These are phyloP conservation scores for Apiotrichum laibachii DNA, from an alignment of 1,284 basidiomycete species.

Conservation along the genomic window DNA sequence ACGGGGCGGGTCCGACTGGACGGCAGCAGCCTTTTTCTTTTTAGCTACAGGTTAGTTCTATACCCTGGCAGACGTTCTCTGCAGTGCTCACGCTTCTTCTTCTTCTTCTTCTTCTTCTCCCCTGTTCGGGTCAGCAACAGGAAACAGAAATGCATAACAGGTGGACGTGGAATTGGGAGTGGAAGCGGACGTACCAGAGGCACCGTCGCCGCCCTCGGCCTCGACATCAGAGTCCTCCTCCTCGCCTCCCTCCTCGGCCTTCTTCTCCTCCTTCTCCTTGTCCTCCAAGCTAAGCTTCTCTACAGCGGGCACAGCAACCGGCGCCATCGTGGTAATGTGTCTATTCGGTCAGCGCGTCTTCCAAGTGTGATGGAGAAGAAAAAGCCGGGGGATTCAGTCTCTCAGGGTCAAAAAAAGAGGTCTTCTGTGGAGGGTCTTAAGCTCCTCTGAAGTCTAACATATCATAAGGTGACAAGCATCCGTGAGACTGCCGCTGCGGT, in stretches of 20 bases:
- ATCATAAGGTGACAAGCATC: conserved; percentile 34
- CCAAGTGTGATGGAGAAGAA: neutral
- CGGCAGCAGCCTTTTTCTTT: conserved; percentile 62
- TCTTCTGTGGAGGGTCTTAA: conserved; percentile 33
- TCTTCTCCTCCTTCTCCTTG: conserved; percentile 36
- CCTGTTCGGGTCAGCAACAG: conserved; percentile 14
- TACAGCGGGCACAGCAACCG: conserved; percentile 33
- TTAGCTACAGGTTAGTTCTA: conserved; percentile 54
- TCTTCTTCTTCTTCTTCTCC: conserved; percentile 83
- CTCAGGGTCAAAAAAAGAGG: conserved; percentile 31
- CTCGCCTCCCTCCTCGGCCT: conserved; percentile 22
- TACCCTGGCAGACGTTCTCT: neutral
- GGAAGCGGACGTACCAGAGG: conserved; percentile 22
- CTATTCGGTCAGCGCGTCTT: neutral
- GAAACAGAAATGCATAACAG: neutral
- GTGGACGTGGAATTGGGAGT: neutral
- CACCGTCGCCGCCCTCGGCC: conserved; percentile 39
- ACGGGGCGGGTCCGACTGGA: conserved; percentile 91
- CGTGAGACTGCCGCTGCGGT: conserved; percentile 10
- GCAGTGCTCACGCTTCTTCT: conserved; percentile 64
- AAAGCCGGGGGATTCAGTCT: conserved; percentile 8
- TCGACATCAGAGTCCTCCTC: conserved; percentile 48
- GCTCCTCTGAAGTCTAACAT: conserved; percentile 45
- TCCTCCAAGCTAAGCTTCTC: conserved; percentile 35
- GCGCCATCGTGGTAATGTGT: conserved; percentile 28